Conservation (phyloP, 208 protist species). For the Trypanosoma brucei region DNA sequence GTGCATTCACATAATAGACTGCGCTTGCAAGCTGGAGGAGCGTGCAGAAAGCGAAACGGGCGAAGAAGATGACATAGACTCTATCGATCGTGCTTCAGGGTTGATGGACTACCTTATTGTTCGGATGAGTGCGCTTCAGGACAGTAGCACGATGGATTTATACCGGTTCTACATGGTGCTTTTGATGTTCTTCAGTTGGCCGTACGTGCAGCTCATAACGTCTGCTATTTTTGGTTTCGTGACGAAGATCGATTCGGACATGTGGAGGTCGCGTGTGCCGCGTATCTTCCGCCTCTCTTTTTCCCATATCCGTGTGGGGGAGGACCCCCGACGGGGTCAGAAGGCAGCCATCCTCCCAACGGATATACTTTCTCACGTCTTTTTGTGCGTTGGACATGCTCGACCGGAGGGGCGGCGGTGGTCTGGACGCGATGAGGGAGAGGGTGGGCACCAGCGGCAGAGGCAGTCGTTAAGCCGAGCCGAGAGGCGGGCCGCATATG, state of each 20-base stretch:
- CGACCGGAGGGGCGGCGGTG: neutral
- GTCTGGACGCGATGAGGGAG: neutral
- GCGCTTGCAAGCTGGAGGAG: conserved; percentile 6
- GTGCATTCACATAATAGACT: conserved; percentile 17
- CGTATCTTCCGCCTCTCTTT: conserved; percentile 80
- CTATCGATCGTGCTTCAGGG: conserved; percentile 13
- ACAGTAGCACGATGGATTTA: conserved; percentile 56
- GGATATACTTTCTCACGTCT: conserved; percentile 73
- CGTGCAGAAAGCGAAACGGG: neutral
- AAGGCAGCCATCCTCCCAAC: conserved; percentile 39
- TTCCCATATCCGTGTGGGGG: conserved; percentile 55
- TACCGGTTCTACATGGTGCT: conserved; percentile 78
- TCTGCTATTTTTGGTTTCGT: conserved; percentile 73
- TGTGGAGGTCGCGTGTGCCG: conserved; percentile 62
- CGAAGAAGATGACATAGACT: conserved; percentile 5
- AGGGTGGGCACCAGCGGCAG: neutral
- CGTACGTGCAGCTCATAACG: conserved; percentile 71
- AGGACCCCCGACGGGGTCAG: neutral
- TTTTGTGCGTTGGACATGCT: conserved; percentile 72
- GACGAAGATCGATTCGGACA: conserved; percentile 43
- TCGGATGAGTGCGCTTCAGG: conserved; percentile 57
- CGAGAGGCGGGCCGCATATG: conserved; percentile 27
- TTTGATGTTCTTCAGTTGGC: conserved; percentile 69
- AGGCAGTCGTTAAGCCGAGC: conserved; percentile 10
- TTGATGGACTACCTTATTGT: conserved; percentile 73